These are phyloP conservation scores for Aurifilum marmelostoma DNA, from an alignment of 2,329 filamentous ascomycete genomes.

Conservation along the genomic window DNA sequence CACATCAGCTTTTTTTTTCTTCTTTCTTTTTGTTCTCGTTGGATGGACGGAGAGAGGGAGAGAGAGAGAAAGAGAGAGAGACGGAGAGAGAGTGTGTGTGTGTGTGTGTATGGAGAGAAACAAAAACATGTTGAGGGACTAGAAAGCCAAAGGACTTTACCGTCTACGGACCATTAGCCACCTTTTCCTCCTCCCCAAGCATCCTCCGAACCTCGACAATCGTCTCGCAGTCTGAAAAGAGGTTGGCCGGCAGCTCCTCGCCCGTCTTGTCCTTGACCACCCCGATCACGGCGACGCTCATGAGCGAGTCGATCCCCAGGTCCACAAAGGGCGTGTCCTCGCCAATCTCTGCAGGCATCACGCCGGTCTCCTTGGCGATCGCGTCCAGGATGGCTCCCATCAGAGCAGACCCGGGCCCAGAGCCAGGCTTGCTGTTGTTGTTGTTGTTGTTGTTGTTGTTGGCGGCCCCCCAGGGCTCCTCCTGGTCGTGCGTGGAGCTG, in stretches of 20 bases:
- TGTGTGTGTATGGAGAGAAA: neutral
- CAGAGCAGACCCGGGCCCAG: neutral
- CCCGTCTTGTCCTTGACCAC: slow-evolving; percentile 10
- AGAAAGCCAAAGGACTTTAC: slow-evolving; percentile 2
- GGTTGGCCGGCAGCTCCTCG: slow-evolving; percentile 8
- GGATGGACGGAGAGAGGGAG: no score
- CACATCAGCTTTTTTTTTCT: no score
- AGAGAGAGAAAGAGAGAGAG: no score
- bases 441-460: no score
- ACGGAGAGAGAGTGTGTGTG: no score
- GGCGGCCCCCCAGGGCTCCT: neutral
- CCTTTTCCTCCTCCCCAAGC: neutral
- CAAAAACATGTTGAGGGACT: neutral
- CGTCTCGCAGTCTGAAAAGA: slow-evolving; percentile 9
- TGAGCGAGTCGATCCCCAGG: slow-evolving; percentile 33
- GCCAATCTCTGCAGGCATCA: slow-evolving; percentile 35
- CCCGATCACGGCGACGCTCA: slow-evolving; percentile 32
- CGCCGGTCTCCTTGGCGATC: slow-evolving; percentile 13
- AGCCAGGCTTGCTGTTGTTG: no score
- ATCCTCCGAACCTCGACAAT: neutral
- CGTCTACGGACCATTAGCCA: neutral
- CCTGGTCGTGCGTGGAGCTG: neutral
- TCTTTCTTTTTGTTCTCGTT: no score
- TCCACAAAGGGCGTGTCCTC: slow-evolving; percentile 31
- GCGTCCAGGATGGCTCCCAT: neutral